These are phyloP conservation scores for Termitomyces sp. DNA, from an alignment of 768 basidiomycete genomes.

Conservation along the genomic window DNA sequence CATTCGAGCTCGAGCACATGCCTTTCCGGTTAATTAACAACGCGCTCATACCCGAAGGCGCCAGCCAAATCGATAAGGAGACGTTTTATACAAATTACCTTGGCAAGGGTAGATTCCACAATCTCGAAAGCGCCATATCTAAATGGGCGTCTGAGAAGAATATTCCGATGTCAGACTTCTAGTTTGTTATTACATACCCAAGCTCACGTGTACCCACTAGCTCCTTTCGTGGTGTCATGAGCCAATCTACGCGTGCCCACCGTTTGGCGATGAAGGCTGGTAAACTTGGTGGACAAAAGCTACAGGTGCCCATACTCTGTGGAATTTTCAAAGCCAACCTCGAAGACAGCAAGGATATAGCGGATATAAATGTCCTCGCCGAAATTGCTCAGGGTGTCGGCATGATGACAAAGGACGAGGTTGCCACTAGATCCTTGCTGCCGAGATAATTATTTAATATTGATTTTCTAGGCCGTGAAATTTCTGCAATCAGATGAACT, in stretches of 20 bases:
- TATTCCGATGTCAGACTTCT: conserved; percentile 44
- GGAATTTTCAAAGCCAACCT: conserved; percentile 63
- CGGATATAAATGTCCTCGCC: conserved; percentile 52
- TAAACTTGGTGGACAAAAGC: conserved; percentile 49
- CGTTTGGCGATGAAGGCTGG: conserved; percentile 68
- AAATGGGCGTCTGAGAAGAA: conserved; percentile 53
- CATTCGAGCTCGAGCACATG: conserved; percentile 46
- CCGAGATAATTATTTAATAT: not conserved
- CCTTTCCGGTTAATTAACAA: conserved; percentile 43
- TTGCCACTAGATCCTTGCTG: conserved; percentile 22
- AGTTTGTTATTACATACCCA: not conserved
- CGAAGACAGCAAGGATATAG: conserved; percentile 59
- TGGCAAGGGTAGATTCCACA: conserved; percentile 44
- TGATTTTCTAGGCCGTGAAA: conserved; percentile 40
- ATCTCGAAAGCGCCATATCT: conserved; percentile 34
- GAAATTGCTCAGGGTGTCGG: conserved; percentile 48
- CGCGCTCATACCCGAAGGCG: conserved; percentile 28
- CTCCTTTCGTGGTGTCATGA: conserved; percentile 52
- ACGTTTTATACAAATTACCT: conserved; percentile 40
- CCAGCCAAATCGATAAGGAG: conserved; percentile 31
- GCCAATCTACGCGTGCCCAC: conserved; percentile 66
- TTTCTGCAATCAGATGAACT: conserved; percentile 67
- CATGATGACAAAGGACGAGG: conserved; percentile 57
- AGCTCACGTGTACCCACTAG: conserved; percentile 26
- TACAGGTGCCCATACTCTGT: conserved; percentile 52